Percentiles rank a stretch among this genome's conserved stretches.
These are phyloP conservation scores for Noccaea bulbosa DNA, from an alignment of 345 rosid species.

Conservation along the genomic window DNA sequence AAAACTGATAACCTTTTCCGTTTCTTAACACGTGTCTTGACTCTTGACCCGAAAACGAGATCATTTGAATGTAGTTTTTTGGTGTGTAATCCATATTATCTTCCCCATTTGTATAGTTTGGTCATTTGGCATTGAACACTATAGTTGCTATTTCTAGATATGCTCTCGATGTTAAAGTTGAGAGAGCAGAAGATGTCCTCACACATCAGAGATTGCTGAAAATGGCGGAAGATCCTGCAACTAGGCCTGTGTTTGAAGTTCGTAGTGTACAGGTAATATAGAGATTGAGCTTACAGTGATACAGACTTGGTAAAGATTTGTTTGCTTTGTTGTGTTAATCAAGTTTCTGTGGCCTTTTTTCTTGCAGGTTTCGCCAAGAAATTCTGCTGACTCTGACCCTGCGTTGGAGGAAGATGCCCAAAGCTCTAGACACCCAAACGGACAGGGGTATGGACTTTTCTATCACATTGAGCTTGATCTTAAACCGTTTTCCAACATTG, in stretches of 20 bases:
- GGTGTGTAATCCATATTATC: not conserved
- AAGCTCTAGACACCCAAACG: slow-evolving; percentile 55
- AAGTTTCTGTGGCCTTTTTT: not conserved
- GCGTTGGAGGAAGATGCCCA: slow-evolving; percentile 79
- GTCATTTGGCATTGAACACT: not conserved
- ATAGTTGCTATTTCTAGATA: slow-evolving; percentile 51
- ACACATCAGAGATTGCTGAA: slow-evolving; percentile 74
- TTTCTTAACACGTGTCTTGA: slow-evolving; percentile 18
- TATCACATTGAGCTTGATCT: slow-evolving; percentile 7
- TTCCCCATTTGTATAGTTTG: not conserved
- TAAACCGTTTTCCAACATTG: slow-evolving; percentile 3
- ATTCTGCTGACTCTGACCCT: slow-evolving; percentile 54
- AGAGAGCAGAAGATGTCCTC: slow-evolving; percentile 94
- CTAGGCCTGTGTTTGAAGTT: slow-evolving; percentile 85
- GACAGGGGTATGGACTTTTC: slow-evolving; percentile 55
- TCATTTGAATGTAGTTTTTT: slow-evolving; percentile 1
- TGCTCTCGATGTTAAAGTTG: slow-evolving; percentile 92
- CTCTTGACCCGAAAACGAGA: slow-evolving; percentile 10
- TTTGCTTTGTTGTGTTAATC: slow-evolving; percentile 14
- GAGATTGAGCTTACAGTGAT: not conserved
- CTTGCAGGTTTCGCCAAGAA: slow-evolving; percentile 64
- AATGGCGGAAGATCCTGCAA: slow-evolving; percentile 79
- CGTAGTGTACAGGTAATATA: slow-evolving; percentile 74
- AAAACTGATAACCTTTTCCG: slow-evolving; percentile 3
- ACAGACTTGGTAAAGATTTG: not conserved